Evolutionary conservation across 805 yeast genomes (phyloP), one percentile per base, ranked within the genome.

Genomic region (Metschnikowia similis): DNA sequence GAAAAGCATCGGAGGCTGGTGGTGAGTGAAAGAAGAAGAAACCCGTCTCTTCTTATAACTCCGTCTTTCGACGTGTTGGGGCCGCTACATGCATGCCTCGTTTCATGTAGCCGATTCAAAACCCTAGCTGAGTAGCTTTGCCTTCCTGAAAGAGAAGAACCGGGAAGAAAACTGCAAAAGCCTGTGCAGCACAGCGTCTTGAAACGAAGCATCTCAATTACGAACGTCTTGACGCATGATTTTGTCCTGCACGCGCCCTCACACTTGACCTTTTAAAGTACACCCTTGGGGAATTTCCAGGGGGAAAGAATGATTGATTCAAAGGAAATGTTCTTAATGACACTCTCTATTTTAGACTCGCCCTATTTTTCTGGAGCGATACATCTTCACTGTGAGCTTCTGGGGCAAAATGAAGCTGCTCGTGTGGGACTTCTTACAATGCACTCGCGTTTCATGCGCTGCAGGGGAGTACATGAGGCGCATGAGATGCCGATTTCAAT

Each of bases 381-480:
- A 32, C 14, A 13, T 32, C 14, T 6, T 4, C 11, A 36, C 4
- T 3, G 7, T 7, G 14, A 7, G 8, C 28, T 13, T n/a, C 10
- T 6, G 39, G 21, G 28, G 21, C 21, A 11, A 8, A 10, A 11
- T 11, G 6, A 4, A 8, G 41, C 30, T 30, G 8, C n/a, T 2
- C 29, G 29, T 21, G 36, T 41, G 36, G 29, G 37, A 41, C 37
- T 13, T 31, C 26, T 41, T 10, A 16, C 44, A 14, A 41, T 41
- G 45, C 45, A 32, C 45, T 13, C 45, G 30, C 37, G 45, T 41
- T 41, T 41, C 45, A 41, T 17, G 34, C 11, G 35, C 35, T 17
- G 44, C 34, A 13, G 36, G 4, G 28, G 26, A 11, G 11, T 41
- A 28, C 44, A 41, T 14, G 17, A 29, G 21, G 16, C 11, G 17